These are phyloP conservation scores for Aspergillus oerlinghausenensis DNA, from an alignment of 2,329 filamentous ascomycete genomes.

Conservation along the genomic window DNA sequence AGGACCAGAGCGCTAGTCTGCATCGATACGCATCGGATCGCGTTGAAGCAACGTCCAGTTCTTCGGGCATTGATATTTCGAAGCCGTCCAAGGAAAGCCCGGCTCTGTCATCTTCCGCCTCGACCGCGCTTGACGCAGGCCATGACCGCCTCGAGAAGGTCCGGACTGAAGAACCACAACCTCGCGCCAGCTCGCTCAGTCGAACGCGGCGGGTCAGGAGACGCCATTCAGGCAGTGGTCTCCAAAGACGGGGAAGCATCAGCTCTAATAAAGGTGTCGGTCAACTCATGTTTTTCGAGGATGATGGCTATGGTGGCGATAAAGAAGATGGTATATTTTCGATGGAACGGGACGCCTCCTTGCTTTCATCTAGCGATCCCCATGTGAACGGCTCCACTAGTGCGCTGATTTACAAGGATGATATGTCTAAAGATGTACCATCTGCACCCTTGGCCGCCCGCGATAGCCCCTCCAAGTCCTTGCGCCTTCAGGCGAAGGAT, in stretches of 20 bases:
- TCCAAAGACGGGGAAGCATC: constrained; percentile 72
- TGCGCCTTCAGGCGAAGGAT: constrained; percentile 10
- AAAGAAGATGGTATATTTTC: constrained; percentile 66
- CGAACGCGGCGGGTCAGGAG: constrained; percentile 45
- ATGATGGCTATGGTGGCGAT: constrained; percentile 79
- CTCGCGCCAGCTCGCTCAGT: constrained; percentile 32
- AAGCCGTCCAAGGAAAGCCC: constrained; percentile 21
- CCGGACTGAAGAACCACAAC: constrained; percentile 42
- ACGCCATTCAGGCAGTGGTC: constrained; percentile 81
- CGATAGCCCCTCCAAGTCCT: constrained; percentile 2
- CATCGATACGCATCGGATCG: constrained; percentile 16
- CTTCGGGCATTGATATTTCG: constrained; percentile 26
- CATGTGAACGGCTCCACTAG: constrained; percentile 9
- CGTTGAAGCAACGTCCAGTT: constrained; percentile 18
- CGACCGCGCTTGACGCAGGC: constrained; percentile 33
- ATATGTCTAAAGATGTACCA: background rate
- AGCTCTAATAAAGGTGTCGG: constrained; percentile 64
- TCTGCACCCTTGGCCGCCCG: background rate
- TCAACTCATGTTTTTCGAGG: constrained; percentile 85
- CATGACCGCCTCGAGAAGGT: constrained; percentile 31
- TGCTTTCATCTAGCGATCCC: constrained; percentile 7
- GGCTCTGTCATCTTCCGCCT: constrained; percentile 35
- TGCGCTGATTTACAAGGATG: constrained; percentile 9
- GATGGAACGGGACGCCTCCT: constrained; percentile 56
- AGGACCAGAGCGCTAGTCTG: constrained; percentile 24